Percentiles rank a stretch among this genome's conserved stretches.
Evolutionary conservation across 176 grass and related monocot species (phyloP).

Genomic region (Carex scoparia): DNA sequence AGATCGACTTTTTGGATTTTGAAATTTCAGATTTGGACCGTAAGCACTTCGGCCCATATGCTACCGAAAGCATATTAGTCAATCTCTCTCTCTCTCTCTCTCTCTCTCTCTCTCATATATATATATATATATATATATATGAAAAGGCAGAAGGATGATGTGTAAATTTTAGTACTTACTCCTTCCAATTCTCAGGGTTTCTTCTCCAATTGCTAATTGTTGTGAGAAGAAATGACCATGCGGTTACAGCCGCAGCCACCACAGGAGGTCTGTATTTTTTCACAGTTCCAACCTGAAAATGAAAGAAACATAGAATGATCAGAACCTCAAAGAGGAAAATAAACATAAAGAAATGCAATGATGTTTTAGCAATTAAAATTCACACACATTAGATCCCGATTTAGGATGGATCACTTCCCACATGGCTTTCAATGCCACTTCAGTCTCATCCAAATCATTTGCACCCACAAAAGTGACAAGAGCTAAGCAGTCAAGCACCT

Average conservation of each 20-base stretch:
- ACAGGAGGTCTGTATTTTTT: slow-evolving; percentile 55
- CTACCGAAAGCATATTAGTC: no score
- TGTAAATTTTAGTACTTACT: slow-evolving; percentile 33
- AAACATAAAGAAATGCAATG: background rate
- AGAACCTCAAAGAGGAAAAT: background rate
- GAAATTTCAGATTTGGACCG: no score
- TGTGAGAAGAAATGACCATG: slow-evolving; percentile 92
- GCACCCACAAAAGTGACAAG: slow-evolving; percentile 66
- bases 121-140: no score
- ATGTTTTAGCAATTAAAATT: slow-evolving; percentile 1
- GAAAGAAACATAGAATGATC: slow-evolving; percentile 8
- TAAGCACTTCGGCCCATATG: no score
- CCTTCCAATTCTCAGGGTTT: slow-evolving; percentile 89
- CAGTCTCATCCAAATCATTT: slow-evolving; percentile 64
- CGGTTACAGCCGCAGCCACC: slow-evolving; percentile 70
- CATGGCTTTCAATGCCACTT: slow-evolving; percentile 61
- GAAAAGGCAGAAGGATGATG: background rate
- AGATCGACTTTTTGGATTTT: no score
- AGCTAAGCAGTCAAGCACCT: slow-evolving; percentile 77
- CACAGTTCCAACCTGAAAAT: slow-evolving; percentile 60
- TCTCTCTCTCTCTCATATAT: no score
- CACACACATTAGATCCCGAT: slow-evolving; percentile 71
- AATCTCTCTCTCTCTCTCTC: no score
- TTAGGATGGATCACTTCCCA: slow-evolving; percentile 90
- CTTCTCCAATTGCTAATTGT: slow-evolving; percentile 79